These are phyloP conservation scores for Coprinopsis marcescibilis DNA, from an alignment of 768 basidiomycete species.

Conservation along the genomic window DNA sequence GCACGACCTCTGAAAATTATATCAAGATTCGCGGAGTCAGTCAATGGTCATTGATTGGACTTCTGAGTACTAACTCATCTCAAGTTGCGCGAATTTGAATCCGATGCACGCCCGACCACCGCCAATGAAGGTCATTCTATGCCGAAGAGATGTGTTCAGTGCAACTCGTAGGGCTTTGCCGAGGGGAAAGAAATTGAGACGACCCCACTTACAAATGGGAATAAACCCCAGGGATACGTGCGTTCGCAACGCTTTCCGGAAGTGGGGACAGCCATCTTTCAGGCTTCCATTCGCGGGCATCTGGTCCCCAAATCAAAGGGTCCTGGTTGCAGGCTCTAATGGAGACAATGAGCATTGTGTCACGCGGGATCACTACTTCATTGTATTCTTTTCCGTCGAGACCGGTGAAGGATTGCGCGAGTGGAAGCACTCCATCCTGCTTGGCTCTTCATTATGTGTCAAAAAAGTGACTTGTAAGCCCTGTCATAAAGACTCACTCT, in stretches of 20 bases:
- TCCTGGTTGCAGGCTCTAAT: slow-evolving; percentile 28
- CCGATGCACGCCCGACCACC: slow-evolving; percentile 24
- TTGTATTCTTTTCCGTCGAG: slow-evolving; percentile 27
- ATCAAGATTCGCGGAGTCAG: not conserved
- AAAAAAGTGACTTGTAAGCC: not conserved
- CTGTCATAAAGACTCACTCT: not conserved
- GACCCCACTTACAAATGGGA: slow-evolving; percentile 12
- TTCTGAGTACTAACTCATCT: slow-evolving; percentile 38
- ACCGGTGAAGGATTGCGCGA: slow-evolving; percentile 36
- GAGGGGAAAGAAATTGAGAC: not conserved
- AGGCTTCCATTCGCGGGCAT: slow-evolving; percentile 36
- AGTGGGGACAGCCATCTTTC: slow-evolving; percentile 36
- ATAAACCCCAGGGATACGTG: slow-evolving; percentile 18
- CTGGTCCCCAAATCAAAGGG: slow-evolving; percentile 34
- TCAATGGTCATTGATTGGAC: not conserved
- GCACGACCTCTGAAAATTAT: slow-evolving; percentile 11
- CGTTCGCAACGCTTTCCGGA: slow-evolving; percentile 21
- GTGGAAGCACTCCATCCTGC: slow-evolving; percentile 30
- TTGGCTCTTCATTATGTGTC: slow-evolving; percentile 8
- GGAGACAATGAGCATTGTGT: slow-evolving; percentile 34
- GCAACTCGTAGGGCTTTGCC: not conserved
- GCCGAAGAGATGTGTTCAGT: not conserved
- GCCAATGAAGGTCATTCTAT: slow-evolving; percentile 17
- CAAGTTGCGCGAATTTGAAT: slow-evolving; percentile 50
- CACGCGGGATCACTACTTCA: slow-evolving; percentile 35